Conservation (phyloP, 2,329 filamentous ascomycete species). For the Talaromyces atroroseus region DNA sequence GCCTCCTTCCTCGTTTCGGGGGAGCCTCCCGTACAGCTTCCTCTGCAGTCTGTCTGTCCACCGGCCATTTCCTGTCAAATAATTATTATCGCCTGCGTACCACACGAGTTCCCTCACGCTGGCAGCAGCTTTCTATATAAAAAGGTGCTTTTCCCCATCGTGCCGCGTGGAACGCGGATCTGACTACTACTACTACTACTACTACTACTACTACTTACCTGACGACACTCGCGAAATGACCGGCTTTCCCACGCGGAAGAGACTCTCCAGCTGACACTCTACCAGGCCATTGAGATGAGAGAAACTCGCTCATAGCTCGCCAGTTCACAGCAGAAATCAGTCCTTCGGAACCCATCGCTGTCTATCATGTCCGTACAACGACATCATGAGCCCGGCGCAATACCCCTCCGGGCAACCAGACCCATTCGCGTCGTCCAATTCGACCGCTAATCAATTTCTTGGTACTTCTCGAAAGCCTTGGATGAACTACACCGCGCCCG, state of each 20-base stretch:
- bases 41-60: too few relatives aligned
- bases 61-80: too few relatives aligned
- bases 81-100: too few relatives aligned
- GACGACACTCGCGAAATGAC: not conserved
- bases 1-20: too few relatives aligned
- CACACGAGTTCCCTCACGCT: too few relatives aligned
- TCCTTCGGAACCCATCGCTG: not conserved
- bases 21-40: too few relatives aligned
- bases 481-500: conserved; percentile 23
- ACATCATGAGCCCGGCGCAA: conserved; percentile 13
- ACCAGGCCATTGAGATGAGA: not conserved
- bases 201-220: too few relatives aligned
- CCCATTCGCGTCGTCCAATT: conserved; percentile 29
- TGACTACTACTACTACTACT: too few relatives aligned
- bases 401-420: conserved; percentile 12
- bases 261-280: not conserved
- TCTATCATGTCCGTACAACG: conserved; percentile 14
- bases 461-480: conserved; percentile 34
- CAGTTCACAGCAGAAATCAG: not conserved
- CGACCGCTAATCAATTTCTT: conserved; percentile 36
- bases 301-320: not conserved
- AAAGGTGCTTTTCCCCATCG: not conserved
- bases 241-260: not conserved
- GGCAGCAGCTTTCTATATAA: not conserved
- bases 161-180: too few relatives aligned